Evolutionary conservation across 2,329 filamentous ascomycete species (phyloP).

Genomic region (Nemania serpens): DNA sequence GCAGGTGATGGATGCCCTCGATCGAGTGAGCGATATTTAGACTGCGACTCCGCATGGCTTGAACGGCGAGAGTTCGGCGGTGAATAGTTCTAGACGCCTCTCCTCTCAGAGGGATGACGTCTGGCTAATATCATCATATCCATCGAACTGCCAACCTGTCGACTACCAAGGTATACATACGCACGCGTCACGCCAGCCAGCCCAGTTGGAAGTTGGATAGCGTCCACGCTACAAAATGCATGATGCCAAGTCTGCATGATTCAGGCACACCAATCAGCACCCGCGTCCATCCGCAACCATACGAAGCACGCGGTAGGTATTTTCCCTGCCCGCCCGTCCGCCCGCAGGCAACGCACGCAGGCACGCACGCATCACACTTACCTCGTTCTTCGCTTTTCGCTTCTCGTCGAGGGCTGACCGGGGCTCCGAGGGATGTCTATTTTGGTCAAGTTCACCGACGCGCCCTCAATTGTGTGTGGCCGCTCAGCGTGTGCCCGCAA

Average conservation of each 20-base stretch:
- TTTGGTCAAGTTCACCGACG: conserved; percentile 1
- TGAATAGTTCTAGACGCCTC: background rate
- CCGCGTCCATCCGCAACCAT: conserved; percentile 1
- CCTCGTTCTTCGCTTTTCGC: conserved; percentile 7
- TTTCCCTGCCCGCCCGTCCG: conserved; percentile 2
- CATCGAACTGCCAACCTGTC: too few species aligned
- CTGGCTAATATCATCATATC: too few species aligned
- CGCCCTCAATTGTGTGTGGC: background rate
- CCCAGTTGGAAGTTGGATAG: too few species aligned
- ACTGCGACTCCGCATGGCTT: background rate
- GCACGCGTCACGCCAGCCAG: background rate
- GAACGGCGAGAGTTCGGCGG: background rate
- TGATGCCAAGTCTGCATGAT: conserved; percentile 21
- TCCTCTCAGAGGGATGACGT: background rate
- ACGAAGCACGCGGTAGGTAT: background rate
- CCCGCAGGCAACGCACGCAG: too few species aligned
- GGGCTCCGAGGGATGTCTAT: background rate
- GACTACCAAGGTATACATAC: background rate
- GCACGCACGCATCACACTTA: background rate
- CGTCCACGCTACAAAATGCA: background rate
- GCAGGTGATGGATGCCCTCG: too few species aligned
- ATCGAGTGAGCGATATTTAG: background rate
- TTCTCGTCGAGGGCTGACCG: background rate
- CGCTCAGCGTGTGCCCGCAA: too few species aligned
- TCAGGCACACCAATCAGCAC: conserved; percentile 27